phyloP scores from a whole-genome alignment of 495 filamentous ascomycete genomes.

The Hypoxylon trugodes region DNA sequence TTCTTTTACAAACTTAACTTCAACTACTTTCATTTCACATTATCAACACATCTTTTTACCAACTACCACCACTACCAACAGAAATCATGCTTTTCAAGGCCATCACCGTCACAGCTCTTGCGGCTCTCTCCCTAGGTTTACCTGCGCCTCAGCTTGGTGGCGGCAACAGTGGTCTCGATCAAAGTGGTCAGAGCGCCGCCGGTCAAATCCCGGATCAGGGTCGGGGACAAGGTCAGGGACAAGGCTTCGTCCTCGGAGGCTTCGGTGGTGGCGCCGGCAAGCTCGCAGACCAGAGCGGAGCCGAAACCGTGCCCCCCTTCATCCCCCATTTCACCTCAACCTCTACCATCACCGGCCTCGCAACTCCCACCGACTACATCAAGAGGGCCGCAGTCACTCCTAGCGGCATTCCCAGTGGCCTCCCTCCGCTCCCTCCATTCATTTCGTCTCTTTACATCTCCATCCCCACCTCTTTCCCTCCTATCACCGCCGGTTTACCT shows the following conservation, averaged over 20 bases:
- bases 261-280: not conserved
- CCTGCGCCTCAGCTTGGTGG: conserved; percentile 7
- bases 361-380: not conserved
- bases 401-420: not conserved
- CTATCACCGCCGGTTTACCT: too few relatives aligned
- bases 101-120: conserved; percentile 33
- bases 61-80: not conserved
- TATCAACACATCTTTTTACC: not conserved
- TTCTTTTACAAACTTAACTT: too few relatives aligned
- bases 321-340: too few relatives aligned
- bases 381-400: too few relatives aligned
- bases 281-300: too few relatives aligned
- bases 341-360: not conserved
- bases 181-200: not conserved
- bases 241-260: not conserved
- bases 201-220: not conserved
- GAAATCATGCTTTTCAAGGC: conserved; percentile 25
- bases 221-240: too few relatives aligned
- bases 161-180: too few relatives aligned
- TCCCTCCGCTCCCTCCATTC: too few relatives aligned
- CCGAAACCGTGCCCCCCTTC: too few relatives aligned
- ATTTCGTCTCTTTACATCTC: too few relatives aligned
- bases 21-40: too few relatives aligned
- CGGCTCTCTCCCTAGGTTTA: conserved; percentile 27
- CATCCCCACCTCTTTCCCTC: too few relatives aligned